phyloP scores from a whole-genome alignment of 495 filamentous ascomycete genomes.

The Hypoxylon cercidicola region DNA sequence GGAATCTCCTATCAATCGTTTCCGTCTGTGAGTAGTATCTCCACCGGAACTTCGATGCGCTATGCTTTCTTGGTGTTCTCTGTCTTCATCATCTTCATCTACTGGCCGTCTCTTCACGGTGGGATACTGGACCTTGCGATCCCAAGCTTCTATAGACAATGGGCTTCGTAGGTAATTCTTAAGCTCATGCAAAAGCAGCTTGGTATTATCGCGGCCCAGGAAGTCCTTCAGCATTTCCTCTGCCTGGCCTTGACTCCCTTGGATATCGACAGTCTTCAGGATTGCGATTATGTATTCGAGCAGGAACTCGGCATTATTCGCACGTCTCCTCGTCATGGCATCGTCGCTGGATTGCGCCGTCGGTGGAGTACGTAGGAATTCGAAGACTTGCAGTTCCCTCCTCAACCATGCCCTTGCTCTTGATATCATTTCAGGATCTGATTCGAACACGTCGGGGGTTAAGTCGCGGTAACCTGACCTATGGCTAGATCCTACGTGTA shows the following conservation, averaged over 20 bases:
- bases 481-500: slow-evolving; percentile 86
- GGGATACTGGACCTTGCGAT: slow-evolving; percentile 80
- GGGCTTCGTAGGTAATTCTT: slow-evolving; percentile 84
- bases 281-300: slow-evolving; percentile 91
- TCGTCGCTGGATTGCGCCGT: slow-evolving; percentile 44
- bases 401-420: slow-evolving; percentile 89
- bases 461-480: slow-evolving; percentile 79
- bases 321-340: slow-evolving; percentile 55
- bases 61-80: not conserved
- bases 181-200: slow-evolving; percentile 86
- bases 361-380: slow-evolving; percentile 64
- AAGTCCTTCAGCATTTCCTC: slow-evolving; percentile 91
- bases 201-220: slow-evolving; percentile 78
- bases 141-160: slow-evolving; percentile 78
- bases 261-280: slow-evolving; percentile 89
- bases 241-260: slow-evolving; percentile 82
- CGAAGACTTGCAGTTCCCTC: slow-evolving; percentile 88
- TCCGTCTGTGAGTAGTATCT: slow-evolving; percentile 6
- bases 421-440: slow-evolving; percentile 74
- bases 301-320: slow-evolving; percentile 87
- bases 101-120: slow-evolving; percentile 24
- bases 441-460: slow-evolving; percentile 71
- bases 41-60: not conserved
- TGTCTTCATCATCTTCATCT: slow-evolving; percentile 13
- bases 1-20: slow-evolving; percentile 28